phyloP scores from a whole-genome alignment of 257 asterid species.

The Rhazya stricta region DNA sequence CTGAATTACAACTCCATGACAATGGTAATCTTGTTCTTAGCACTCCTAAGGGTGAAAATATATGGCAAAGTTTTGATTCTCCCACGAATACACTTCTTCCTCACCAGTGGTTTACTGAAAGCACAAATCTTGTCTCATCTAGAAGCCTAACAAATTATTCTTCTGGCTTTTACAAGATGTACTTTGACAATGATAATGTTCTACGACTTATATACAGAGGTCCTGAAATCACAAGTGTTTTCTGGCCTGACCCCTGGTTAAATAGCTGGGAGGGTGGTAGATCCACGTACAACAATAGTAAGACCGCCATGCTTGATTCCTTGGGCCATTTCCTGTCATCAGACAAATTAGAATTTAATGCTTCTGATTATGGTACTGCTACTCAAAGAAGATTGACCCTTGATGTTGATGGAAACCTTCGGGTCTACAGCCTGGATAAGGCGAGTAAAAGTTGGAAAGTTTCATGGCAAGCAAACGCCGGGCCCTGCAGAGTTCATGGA shows the following conservation, averaged over 20 bases:
- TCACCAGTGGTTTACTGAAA: slow-evolving; percentile 14
- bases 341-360: slow-evolving; percentile 2
- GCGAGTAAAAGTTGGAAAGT: slow-evolving; percentile 24
- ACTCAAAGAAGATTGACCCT: slow-evolving; percentile 25
- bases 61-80: slow-evolving; percentile 38
- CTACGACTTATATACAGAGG: slow-evolving; percentile 26
- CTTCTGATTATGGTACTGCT: slow-evolving; percentile 21
- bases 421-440: slow-evolving; percentile 29
- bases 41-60: not conserved
- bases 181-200: slow-evolving; percentile 30
- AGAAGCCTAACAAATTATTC: slow-evolving; percentile 29
- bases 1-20: slow-evolving; percentile 16
- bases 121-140: slow-evolving; percentile 22
- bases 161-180: slow-evolving; percentile 33
- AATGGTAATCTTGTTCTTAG: slow-evolving; percentile 35
- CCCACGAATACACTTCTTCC: slow-evolving; percentile 39
- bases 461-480: slow-evolving; percentile 27
- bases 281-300: slow-evolving; percentile 25
- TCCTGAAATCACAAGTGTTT: slow-evolving; percentile 25
- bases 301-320: slow-evolving; percentile 19
- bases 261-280: slow-evolving; percentile 27
- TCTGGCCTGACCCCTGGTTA: slow-evolving; percentile 31
- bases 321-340: slow-evolving; percentile 25
- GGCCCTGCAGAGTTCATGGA: slow-evolving; percentile 33
- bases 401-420: slow-evolving; percentile 35